Evolutionary conservation across 2,329 filamentous ascomycete genomes (phyloP).

Genomic region (Chrysoporthe austroafricana): DNA sequence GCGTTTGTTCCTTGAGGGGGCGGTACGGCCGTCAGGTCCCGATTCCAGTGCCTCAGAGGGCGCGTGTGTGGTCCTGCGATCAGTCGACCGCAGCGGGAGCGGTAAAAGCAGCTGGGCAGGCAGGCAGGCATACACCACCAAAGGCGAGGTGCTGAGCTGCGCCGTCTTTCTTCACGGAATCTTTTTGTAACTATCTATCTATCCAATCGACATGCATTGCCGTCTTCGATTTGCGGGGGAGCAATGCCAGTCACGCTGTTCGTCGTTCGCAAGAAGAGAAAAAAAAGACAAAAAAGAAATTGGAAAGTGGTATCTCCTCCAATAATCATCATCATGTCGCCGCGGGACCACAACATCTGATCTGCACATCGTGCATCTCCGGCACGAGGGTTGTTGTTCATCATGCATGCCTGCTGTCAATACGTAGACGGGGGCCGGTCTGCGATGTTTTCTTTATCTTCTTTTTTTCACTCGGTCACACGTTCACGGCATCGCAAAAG

Average conservation of each 20-base stretch:
- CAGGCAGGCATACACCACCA: no score
- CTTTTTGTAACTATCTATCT: background rate
- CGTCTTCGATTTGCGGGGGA: no score
- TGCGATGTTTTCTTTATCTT: background rate
- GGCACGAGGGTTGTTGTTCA: no score
- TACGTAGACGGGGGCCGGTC: background rate
- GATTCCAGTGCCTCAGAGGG: accelerated
- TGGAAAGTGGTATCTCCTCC: constrained; percentile 8
- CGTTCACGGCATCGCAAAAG: background rate
- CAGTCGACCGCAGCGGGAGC: no score
- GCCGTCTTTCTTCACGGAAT: no score
- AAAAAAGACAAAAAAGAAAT: no score
- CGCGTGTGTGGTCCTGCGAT: no score
- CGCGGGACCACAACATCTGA: background rate
- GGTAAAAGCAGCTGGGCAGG: no score
- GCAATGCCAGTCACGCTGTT: background rate
- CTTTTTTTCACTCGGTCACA: background rate
- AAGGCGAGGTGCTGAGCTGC: background rate
- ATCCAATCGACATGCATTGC: background rate
- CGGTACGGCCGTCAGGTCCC: background rate
- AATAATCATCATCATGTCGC: background rate
- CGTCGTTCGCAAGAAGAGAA: background rate
- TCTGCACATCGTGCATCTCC: background rate
- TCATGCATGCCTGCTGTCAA: background rate
- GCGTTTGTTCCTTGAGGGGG: background rate